Evolutionary conservation across 1,139 yeast species (phyloP), one percentile per base, ranked within the genome.

Genomic region (Yamadazyma triangularis): DNA sequence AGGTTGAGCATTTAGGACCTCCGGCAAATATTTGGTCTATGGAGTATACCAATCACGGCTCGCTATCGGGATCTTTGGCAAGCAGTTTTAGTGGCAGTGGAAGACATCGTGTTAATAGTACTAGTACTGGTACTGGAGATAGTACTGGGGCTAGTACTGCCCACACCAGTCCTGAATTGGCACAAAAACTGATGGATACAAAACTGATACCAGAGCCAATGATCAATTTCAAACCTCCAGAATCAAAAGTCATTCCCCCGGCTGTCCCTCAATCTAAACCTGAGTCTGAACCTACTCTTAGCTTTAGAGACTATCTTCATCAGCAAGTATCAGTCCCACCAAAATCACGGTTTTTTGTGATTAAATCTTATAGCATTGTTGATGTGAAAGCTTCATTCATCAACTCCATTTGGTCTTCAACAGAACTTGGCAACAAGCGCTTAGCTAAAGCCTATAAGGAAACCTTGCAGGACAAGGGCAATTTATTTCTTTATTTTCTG

Each of bases 331-430:
- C 36, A 1, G 45, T 47, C 14, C 42, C 44, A 2, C 23, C 30
- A 2, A 35, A 38, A 6, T 55, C 79, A 0, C 56, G 57, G 27
- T 76, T 73, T 44, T 77, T 75, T 41, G 75, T 77, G 10, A 76
- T 77, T 36, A 77, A 77, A 43, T 75, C 82, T 0, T 68, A 60
- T 45, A 69, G 59, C 30, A 55, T 66, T 12, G 53, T 57, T 12
- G 79, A 77, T 41, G 70, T 77, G 10, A 59, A 58, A 34, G 64
- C 76, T 4, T 72, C 81, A 0, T 67, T 67, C 39, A 45, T 53
- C 29, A 62, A 75, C 38, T 62, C 64, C 5, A 62, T 76, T 21
- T 77, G 84, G 84, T 64, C 80, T 0, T 75, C 82, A 0, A 77
- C 83, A 0, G 73, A 64, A 22, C 53, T 69, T 33, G 83, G 83